phyloP scores from a whole-genome alignment of 352 stramenopile species.

The Phytophthora foliorum region DNA sequence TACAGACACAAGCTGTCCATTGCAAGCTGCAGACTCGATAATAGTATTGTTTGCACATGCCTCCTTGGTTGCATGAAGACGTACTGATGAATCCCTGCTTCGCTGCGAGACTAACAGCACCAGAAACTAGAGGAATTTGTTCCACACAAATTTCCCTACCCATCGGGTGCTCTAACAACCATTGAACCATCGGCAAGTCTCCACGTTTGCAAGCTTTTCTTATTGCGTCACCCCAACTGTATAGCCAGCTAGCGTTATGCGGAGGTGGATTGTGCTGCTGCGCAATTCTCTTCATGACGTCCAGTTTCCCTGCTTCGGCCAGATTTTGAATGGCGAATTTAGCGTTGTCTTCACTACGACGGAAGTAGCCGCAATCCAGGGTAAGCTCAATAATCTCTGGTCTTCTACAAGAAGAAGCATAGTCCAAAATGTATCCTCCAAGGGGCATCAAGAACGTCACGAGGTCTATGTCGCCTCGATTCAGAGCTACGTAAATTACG shows the following conservation, averaged over 20 bases:
- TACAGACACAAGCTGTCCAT: neutral
- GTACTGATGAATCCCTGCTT: neutral
- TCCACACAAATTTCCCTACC: neutral
- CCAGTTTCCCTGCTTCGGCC: neutral
- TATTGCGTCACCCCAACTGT: neutral
- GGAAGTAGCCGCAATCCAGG: neutral
- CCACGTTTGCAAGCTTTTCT: neutral
- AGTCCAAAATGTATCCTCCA: neutral
- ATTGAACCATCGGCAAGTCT: neutral
- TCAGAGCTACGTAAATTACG: neutral
- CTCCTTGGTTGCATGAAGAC: neutral
- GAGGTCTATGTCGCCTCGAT: neutral
- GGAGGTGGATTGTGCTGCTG: neutral
- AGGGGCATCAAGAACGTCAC: neutral
- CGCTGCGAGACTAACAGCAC: neutral
- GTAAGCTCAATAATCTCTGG: neutral
- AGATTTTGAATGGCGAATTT: neutral
- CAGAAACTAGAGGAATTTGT: neutral
- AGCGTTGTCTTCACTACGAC: neutral
- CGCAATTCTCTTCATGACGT: neutral
- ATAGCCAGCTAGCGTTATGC: neutral
- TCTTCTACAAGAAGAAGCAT: neutral
- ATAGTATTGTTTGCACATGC: neutral
- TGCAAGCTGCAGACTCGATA: neutral
- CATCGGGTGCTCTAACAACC: neutral